Percentiles rank a stretch among this genome's conserved stretches.
Evolutionary conservation across 2,329 filamentous ascomycete genomes (phyloP).

Genomic region (Claviceps pazoutovae): DNA sequence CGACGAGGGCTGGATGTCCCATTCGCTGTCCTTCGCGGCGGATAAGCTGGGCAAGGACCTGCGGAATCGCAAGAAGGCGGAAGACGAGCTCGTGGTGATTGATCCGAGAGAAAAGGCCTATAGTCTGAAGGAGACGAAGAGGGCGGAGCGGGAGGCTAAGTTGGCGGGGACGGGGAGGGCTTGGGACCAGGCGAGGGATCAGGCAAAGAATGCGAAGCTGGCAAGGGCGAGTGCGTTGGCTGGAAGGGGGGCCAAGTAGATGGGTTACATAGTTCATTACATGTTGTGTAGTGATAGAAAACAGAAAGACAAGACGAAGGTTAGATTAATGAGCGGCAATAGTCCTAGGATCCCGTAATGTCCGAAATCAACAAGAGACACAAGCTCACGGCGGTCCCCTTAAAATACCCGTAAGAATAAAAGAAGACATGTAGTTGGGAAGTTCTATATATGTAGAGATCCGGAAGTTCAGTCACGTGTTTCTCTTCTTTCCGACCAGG

Average conservation of each 20-base stretch:
- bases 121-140: conserved; percentile 53
- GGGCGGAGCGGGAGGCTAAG: conserved; percentile 40
- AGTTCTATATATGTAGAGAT: too few relatives aligned
- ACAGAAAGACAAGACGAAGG: too few relatives aligned
- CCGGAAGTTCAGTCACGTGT: too few relatives aligned
- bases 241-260: conserved; percentile 41
- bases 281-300: neutral
- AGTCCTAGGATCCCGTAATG: too few relatives aligned
- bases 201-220: conserved; percentile 42
- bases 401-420: too few relatives aligned
- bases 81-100: conserved; percentile 84
- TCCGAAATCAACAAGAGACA: too few relatives aligned
- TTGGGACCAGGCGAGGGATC: conserved; percentile 36
- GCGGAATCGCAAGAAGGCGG: conserved; percentile 78
- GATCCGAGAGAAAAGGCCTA: conserved; percentile 76
- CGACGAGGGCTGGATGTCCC: conserved; percentile 69
- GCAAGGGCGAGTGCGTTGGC: conserved; percentile 37
- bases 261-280: neutral
- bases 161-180: conserved; percentile 39
- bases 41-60: conserved; percentile 86
- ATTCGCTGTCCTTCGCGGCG: conserved; percentile 72
- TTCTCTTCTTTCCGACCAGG: too few relatives aligned
- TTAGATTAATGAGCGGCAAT: too few relatives aligned
- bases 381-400: too few relatives aligned
- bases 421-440: too few relatives aligned